Evolutionary conservation across 768 basidiomycete species (phyloP).

Genomic region (Macrolepiota dolichaula): DNA sequence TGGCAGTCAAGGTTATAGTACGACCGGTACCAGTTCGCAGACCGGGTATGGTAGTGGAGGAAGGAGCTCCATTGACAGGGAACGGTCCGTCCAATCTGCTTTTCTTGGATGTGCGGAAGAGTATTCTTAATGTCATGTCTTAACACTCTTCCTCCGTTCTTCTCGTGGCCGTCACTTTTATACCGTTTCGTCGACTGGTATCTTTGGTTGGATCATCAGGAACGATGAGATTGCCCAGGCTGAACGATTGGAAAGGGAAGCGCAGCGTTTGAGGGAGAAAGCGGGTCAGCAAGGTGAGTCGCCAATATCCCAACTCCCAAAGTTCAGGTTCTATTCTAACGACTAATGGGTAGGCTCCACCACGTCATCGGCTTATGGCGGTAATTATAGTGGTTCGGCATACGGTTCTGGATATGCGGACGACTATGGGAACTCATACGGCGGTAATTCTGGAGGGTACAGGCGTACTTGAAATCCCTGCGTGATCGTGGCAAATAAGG

Average conservation of each 20-base stretch:
- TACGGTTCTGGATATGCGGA: not conserved
- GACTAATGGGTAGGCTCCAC: not conserved
- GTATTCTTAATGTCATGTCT: not conserved
- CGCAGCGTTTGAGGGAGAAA: not conserved
- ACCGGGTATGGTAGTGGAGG: not conserved
- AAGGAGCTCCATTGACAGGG: not conserved
- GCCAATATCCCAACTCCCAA: not conserved
- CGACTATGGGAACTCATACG: not conserved
- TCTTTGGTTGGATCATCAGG: not conserved
- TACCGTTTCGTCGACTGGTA: not conserved
- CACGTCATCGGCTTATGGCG: not conserved
- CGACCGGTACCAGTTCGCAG: not conserved
- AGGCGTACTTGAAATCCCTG: not conserved
- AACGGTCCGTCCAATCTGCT: slow-evolving; percentile 6
- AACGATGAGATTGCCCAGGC: not conserved
- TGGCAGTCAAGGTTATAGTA: too few relatives aligned
- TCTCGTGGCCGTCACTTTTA: not conserved
- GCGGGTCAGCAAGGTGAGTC: not conserved
- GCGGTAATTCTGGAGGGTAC: not conserved
- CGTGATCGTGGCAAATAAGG: not conserved
- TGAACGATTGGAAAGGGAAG: not conserved
- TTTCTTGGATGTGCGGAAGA: not conserved
- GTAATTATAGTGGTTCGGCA: not conserved
- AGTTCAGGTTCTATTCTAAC: not conserved
- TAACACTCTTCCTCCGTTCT: not conserved